Base-by-base conservation (phyloP, 2,329 filamentous ascomycete genomes). In the Graphilbum ipis-grandicollis region DNA sequence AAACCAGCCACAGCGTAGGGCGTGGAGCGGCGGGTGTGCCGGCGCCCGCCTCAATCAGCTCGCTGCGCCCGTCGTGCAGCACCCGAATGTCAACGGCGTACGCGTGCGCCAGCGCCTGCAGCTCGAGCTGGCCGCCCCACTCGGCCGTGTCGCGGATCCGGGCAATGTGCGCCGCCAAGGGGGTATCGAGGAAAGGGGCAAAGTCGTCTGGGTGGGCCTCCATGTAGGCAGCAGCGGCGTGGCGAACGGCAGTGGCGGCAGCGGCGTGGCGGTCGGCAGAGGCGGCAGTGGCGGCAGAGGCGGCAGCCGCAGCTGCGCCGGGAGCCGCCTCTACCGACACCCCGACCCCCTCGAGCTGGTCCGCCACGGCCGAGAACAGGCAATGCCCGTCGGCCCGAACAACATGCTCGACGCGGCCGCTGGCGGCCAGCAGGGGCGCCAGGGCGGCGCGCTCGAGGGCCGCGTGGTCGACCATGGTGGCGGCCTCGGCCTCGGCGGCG, bases 321-420 rank as follows among this genome's bases (percentile, higher is more conserved):
- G 33, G 36, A 12, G 40, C 41, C 10, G 40, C 6, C 5, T 3
- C 22, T 2, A 14, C 9, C 5, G 19, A 19, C 5, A 19, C 26
- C 15, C 3, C 18, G 7, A 4, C 43, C 2, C 52, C 58, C 32
- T 64, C 59, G 37, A 94, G 65, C 56, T 93, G 85, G 53, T 90
- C 83, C 19, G 88, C 86, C 35, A 96, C 69, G 0, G 90, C 85
- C 14, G 84, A 80, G 58, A 96, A 98, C 14, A 98, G 62, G 52
- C 90, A 98, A 58, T 98, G 90, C 0, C 90, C 90, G 56, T 98
- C 88, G 0, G 90, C 84, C 29, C 70, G 70, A 39, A 98, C 85
- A 40, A 83, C 75, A 47, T 80, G 70, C 60, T 94, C 82, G 17
- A 61, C 62, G 14, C 96, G 65, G 1, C 64, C 65, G 39, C 78